Percentiles rank a stretch among this genome's conserved stretches.
These are phyloP conservation scores for Camelina laxa DNA, from an alignment of 345 rosid genomes.

Conservation along the genomic window DNA sequence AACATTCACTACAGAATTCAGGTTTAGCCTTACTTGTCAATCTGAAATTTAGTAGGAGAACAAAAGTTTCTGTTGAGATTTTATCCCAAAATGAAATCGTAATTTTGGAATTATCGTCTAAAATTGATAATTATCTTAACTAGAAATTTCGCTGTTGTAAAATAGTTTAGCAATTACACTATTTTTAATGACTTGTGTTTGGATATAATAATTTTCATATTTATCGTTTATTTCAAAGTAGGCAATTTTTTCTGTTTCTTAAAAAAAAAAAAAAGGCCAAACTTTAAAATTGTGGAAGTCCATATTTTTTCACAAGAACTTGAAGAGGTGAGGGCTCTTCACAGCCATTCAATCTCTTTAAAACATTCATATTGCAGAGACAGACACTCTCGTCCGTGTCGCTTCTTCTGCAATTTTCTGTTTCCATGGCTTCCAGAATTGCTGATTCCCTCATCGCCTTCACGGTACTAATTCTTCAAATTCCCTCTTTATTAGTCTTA, in stretches of 20 bases:
- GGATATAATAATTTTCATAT: no score
- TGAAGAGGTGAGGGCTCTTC: conserved; percentile 39
- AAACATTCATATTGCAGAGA: conserved; percentile 1
- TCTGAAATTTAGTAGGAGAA: neutral
- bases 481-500: conserved; percentile 1
- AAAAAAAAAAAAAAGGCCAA: neutral
- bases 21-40: neutral
- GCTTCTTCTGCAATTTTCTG: conserved; percentile 42
- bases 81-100: neutral
- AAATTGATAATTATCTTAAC: neutral
- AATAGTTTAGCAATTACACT: no score
- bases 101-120: neutral
- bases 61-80: neutral
- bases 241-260: neutral
- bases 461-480: conserved; percentile 45
- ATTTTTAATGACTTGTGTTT: neutral
- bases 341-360: conserved; percentile 40
- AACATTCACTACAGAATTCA: neutral
- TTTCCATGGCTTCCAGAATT: conserved; percentile 70
- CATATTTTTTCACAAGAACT: neutral
- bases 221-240: no score
- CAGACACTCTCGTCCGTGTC: neutral
- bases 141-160: neutral
- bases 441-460: conserved; percentile 64
- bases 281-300: conserved; percentile 37